Evolutionary conservation across 768 basidiomycete species (phyloP).

Genomic region (Mrakia hoshinonis): DNA sequence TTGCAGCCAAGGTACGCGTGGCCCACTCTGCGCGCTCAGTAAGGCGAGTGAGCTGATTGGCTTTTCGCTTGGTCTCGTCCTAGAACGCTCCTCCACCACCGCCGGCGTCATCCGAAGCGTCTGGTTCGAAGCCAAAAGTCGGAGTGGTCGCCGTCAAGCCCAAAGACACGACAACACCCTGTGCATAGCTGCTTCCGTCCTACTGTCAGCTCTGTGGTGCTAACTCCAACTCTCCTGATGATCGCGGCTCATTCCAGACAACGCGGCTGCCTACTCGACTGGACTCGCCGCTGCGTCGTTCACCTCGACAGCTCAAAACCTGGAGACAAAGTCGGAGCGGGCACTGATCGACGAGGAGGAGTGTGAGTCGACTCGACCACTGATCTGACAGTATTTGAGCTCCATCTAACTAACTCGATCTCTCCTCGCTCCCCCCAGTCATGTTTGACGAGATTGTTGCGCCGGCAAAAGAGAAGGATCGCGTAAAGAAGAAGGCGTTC

Average conservation of each 20-base stretch:
- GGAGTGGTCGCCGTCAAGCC: slow-evolving; percentile 30
- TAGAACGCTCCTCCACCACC: slow-evolving; percentile 17
- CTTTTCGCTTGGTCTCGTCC: not conserved
- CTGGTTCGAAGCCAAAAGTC: slow-evolving; percentile 15
- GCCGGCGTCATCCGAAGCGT: slow-evolving; percentile 30
- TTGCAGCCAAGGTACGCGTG: slow-evolving; percentile 40
- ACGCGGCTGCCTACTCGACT: slow-evolving; percentile 46
- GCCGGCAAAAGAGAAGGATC: slow-evolving; percentile 78
- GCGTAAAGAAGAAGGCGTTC: slow-evolving; percentile 84
- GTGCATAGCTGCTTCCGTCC: not conserved
- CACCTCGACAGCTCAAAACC: slow-evolving; percentile 83
- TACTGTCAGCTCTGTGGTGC: not conserved
- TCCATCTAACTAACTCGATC: slow-evolving; percentile 14
- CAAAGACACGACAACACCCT: slow-evolving; percentile 18
- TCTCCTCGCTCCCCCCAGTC: slow-evolving; percentile 38
- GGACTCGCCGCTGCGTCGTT: slow-evolving; percentile 85
- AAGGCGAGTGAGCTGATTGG: not conserved
- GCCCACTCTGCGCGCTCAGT: not conserved
- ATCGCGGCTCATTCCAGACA: slow-evolving; percentile 49
- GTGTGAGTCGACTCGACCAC: slow-evolving; percentile 35
- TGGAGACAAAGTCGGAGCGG: slow-evolving; percentile 60
- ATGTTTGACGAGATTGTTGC: slow-evolving; percentile 94
- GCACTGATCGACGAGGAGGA: slow-evolving; percentile 99
- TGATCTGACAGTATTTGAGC: not conserved
- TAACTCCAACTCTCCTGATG: not conserved